Conservation (phyloP, 345 rosid genomes). For the Erucastrum elatum region DNA sequence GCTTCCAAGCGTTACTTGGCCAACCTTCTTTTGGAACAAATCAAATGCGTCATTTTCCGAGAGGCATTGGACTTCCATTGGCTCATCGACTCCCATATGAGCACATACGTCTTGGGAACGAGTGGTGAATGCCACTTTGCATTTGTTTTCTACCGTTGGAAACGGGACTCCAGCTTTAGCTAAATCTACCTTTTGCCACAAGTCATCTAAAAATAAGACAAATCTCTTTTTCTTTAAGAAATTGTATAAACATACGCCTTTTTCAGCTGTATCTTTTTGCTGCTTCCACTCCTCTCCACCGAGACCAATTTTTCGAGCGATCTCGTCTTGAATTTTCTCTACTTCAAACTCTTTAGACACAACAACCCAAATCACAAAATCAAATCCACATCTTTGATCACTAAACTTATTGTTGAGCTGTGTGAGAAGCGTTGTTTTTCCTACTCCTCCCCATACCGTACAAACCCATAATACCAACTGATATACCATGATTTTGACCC, state of each 20-base stretch:
- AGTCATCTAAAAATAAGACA: slow-evolving; percentile 22
- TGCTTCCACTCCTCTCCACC: background rate
- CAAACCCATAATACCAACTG: slow-evolving; percentile 1
- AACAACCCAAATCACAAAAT: slow-evolving; percentile 19
- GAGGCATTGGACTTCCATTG: slow-evolving; percentile 8
- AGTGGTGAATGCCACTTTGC: slow-evolving; percentile 18
- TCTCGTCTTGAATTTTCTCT: slow-evolving; percentile 12
- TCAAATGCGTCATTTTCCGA: background rate
- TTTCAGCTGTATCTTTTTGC: background rate
- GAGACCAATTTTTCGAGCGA: background rate
- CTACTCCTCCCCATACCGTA: slow-evolving; percentile 1
- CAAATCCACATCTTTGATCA: background rate
- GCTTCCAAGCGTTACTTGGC: background rate
- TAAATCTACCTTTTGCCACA: slow-evolving; percentile 19
- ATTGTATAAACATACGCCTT: too few species aligned
- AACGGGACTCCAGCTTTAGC: slow-evolving; percentile 16
- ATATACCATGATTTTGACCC: slow-evolving; percentile 13
- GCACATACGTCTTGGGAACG: slow-evolving; percentile 15
- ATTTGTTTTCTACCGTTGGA: background rate
- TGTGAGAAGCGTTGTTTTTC: slow-evolving; percentile 25
- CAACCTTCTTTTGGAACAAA: slow-evolving; percentile 26
- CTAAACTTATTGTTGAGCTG: slow-evolving; percentile 28
- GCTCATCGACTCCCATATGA: slow-evolving; percentile 4
- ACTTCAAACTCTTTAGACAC: slow-evolving; percentile 1
- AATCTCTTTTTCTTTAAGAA: slow-evolving; percentile 19